Evolutionary conservation across 2,329 filamentous ascomycete species (phyloP).

Genomic region (Arthrinium phaeospermum): DNA sequence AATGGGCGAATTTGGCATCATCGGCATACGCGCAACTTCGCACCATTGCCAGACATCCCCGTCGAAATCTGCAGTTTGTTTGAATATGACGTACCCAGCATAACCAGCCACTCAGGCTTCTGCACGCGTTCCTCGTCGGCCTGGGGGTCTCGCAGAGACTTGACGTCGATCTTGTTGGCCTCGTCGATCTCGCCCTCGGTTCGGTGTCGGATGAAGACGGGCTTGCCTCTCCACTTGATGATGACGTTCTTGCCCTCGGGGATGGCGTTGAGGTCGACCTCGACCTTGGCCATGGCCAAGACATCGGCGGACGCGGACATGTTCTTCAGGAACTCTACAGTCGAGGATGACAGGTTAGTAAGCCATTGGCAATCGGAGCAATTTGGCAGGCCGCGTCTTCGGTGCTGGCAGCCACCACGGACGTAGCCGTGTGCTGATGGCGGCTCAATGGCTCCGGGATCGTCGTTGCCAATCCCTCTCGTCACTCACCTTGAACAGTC

Average conservation of each 20-base stretch:
- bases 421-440: background rate
- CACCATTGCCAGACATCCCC: background rate
- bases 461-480: background rate
- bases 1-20: background rate
- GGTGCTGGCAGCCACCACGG: constrained; percentile 30
- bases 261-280: constrained; percentile 87
- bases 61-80: background rate
- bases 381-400: background rate
- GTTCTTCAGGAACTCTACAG: constrained; percentile 96
- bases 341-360: constrained; percentile 19
- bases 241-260: constrained; percentile 99
- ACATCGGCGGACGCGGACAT: constrained; percentile 99
- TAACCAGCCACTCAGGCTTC: constrained; percentile 98
- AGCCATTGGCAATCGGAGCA: background rate
- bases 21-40: background rate
- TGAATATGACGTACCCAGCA: constrained; percentile 76
- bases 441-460: constrained; percentile 26
- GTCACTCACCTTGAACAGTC: constrained; percentile 88
- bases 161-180: constrained; percentile 86
- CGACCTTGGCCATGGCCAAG: constrained; percentile 98
- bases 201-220: constrained; percentile 99
- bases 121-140: constrained; percentile 90
- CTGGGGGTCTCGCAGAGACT: constrained; percentile 88
- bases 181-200: constrained; percentile 92
- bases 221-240: constrained; percentile 99